Conservation (phyloP, 495 filamentous ascomycete genomes). For the Penicillium chermesinum region DNA sequence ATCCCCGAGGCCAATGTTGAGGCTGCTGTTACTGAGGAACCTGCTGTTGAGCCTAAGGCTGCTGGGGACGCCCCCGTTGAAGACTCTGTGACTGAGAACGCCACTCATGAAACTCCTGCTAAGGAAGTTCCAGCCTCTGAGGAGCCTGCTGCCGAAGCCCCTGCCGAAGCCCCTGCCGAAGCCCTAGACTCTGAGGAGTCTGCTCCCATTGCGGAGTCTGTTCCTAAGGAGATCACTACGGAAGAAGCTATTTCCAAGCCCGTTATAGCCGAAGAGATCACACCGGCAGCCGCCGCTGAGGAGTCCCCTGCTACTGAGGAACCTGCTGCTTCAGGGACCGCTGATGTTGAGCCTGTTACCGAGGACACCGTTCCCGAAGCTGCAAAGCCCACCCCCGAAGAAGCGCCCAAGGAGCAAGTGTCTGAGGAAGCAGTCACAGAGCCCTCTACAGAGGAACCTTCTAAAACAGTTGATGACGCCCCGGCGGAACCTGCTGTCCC, state of each 20-base stretch:
- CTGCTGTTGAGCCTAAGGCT: neutral
- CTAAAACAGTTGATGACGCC: neutral
- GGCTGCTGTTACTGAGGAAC: constrained; percentile 5
- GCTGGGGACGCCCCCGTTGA: constrained; percentile 7
- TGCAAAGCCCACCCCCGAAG: constrained; percentile 6
- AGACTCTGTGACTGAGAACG: constrained; percentile 5
- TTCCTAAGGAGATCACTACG: constrained; percentile 3
- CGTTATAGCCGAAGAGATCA: neutral
- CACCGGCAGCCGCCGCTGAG: neutral
- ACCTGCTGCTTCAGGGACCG: neutral
- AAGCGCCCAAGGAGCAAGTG: constrained; percentile 9
- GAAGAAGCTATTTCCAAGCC: constrained; percentile 2
- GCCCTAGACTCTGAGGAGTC: neutral
- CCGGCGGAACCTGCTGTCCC: no score
- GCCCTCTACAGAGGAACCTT: neutral
- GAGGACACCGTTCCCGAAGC: constrained; percentile 2
- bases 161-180: neutral
- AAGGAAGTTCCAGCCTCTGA: constrained; percentile 3
- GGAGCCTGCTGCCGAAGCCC: neutral
- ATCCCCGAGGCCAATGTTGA: constrained; percentile 7
- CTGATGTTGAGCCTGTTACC: constrained; percentile 1
- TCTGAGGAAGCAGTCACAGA: neutral
- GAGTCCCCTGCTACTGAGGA: neutral
- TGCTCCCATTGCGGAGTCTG: constrained; percentile 1
- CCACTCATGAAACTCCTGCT: constrained; percentile 6